Base-by-base conservation (phyloP, 495 filamentous ascomycete species). In the Filosporella fistucella region DNA sequence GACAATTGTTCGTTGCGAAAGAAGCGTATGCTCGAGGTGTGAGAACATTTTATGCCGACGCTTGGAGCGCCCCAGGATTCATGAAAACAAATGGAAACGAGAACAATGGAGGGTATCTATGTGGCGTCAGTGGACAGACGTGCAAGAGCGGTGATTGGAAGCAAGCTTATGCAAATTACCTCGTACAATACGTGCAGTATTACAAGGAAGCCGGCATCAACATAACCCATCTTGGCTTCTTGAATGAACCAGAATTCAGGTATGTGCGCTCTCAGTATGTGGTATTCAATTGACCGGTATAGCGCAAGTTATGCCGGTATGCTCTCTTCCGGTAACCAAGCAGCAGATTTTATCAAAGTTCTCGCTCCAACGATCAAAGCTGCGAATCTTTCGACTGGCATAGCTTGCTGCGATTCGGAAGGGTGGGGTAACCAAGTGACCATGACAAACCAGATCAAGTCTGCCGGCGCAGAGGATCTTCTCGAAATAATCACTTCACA, bases 211-310 rank as follows among this genome's bases (percentile, higher is more conserved):
- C 54, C 21, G 76, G 75, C 1, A 70, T 80, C 20, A 58, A 59
- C 0, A 58, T 79, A 34, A 70, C 68, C 3, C 66, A 74, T 45
- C 46, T 81, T 13, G 76, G 76, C 5, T 80, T 76, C 47, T 53
- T 80, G 51, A 82, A 80, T 47, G 78, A 82, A 59, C 78, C 77
- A 0, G 71, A 79, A 43, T 70, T 62, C 5, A 59, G 49, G 63
- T 65, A 36, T 46, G 58, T 50, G 20, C 35, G 8, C 24, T 26
- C n/a, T 39, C 21, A 18, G 16, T 10, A 6, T 30, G 25, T n/a
- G 22, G 1, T 39, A 1, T 2, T 8, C 13, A 25, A 47, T 13
- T 25, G 29, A 34, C 12, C 10, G 5, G 2, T 28, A 28, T 12
- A 45, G 40, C 11, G 28, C 41, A 8, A 21, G 29, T 11, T 52